Evolutionary conservation across 306 rosid genomes (phyloP).

Genomic region (Prunus kanzakura): DNA sequence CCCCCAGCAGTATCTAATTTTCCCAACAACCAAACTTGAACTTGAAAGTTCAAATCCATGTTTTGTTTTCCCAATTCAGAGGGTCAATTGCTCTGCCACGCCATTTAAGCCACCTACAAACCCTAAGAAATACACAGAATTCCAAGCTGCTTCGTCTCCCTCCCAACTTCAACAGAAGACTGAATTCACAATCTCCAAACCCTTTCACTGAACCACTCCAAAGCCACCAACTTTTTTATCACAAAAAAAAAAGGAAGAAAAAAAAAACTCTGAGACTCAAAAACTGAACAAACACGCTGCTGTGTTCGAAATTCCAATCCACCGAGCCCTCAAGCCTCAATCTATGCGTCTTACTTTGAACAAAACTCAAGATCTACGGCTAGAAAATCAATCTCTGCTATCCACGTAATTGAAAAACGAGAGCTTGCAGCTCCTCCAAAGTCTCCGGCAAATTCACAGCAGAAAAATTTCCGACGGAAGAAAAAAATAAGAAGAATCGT

Average conservation of each 20-base stretch:
- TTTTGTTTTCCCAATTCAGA: neutral
- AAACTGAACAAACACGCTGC: constrained; percentile 3
- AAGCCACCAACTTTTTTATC: constrained; percentile 3
- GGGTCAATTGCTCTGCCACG: neutral
- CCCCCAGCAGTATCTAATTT: neutral
- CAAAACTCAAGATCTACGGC: constrained; percentile 12
- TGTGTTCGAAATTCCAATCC: constrained; percentile 5
- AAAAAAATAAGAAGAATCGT: neutral
- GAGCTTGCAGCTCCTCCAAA: neutral
- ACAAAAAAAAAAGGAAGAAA: neutral
- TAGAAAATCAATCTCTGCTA: neutral
- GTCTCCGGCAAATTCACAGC: neutral
- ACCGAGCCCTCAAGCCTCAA: neutral
- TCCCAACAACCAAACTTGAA: neutral
- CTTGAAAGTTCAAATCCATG: neutral
- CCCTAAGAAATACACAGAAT: neutral
- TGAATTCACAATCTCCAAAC: neutral
- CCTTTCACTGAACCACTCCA: constrained; percentile 6
- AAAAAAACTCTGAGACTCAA: neutral
- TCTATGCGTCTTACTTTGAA: neutral
- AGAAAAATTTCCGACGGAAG: neutral
- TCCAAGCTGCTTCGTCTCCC: neutral
- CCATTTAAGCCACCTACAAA: neutral
- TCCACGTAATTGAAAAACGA: neutral
- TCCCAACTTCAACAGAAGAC: neutral